Evolutionary conservation across 371 early-diverging fungal genomes (phyloP), one percentile per base, ranked within the genome.

Genomic region (Apophysomyces ossiformis): DNA sequence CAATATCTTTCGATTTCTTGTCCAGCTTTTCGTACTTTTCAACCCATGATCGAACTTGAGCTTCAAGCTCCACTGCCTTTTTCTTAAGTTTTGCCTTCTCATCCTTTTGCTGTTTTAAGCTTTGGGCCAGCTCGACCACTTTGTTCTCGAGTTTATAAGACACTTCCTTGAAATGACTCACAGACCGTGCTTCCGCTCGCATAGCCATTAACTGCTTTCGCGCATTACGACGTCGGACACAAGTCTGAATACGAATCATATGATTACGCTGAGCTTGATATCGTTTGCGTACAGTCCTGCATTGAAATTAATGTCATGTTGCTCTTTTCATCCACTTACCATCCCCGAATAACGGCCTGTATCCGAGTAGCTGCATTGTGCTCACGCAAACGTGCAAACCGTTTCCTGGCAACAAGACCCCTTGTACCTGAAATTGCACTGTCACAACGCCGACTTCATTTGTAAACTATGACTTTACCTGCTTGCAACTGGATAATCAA

Each of bases 71-170:
- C 18, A 75, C 69, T 38, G 91, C 81, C 64, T 87, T 85, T 60
- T 82, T 77, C 50, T 75, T 77, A 18, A 92, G 72, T 12, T 74
- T 67, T 36, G 86, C 85, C 76, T 87, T 89, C 69, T 93, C 95
- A 65, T 89, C 86, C 61, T 88, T 86, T 69, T 91, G 90, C 69
- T 83, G 79, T 16, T 85, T 86, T 61, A 98, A 72, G 60, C 82
- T 82, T 73, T 90, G 92, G 41, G 96, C 95, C 70, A 99, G 84
- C 77, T 93, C 94, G 69, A 96, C 87, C 58, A 99, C 92, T 79
- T 96, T 95, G 77, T 87, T 92, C 73, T 99, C 98, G 15, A 99
- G 86, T 76, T 93, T 91, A 77, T 92, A 92, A 5, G 96, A 94
- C n/a, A 91, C 87, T 71, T 96, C 96, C 78, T 95, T 93, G 75